Evolutionary conservation across 352 stramenopile species (phyloP), one percentile per base, ranked within the genome.

Genomic region (Plasmopara muralis): DNA sequence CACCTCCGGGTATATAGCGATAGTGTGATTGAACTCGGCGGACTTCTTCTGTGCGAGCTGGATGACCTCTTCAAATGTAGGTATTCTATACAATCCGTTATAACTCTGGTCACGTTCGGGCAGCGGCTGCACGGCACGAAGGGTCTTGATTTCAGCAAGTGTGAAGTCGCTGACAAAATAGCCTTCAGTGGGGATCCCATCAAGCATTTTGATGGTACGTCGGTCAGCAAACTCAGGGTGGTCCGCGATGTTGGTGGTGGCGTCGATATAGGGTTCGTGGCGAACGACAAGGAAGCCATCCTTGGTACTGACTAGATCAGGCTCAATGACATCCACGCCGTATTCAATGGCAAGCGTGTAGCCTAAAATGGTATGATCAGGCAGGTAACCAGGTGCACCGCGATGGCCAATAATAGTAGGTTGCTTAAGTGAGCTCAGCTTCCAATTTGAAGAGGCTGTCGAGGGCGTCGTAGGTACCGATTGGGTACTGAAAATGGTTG

Each of bases 151-250:
- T 72, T 97, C 89, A 7, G 71, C 72, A 18, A 93, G 77, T 34
- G 85, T 94, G 78, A 97, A 97, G 60, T 97, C 86, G 53, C 80
- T 89, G 43, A 89, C 81, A 54, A 89, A 97, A 62, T 89, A 97
- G 10, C 85, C 80, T 15, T 64, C 60, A 16, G 71, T 68, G 37
- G 70, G 50, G 20, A 75, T 61, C 40, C 79, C 82, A 43, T 89
- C 79, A 3, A 89, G 53, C 16, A 60, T 70, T 25, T 79, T 70
- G 38, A 65, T 87, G 45, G 69, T 71, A 49, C 73, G 64, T 43
- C 81, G 74, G 56, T 74, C 64, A 39, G 77, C 73, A 46, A 92
- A 93, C 60, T 93, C 78, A 1, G 81, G 66, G 46, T 72, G 75
- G 34, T 75, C 64, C 31, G 68, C 59, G n/a, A 97, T 75, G 71